Evolutionary conservation across 352 stramenopile species (phyloP).

Genomic region (Plasmopara halstedii): DNA sequence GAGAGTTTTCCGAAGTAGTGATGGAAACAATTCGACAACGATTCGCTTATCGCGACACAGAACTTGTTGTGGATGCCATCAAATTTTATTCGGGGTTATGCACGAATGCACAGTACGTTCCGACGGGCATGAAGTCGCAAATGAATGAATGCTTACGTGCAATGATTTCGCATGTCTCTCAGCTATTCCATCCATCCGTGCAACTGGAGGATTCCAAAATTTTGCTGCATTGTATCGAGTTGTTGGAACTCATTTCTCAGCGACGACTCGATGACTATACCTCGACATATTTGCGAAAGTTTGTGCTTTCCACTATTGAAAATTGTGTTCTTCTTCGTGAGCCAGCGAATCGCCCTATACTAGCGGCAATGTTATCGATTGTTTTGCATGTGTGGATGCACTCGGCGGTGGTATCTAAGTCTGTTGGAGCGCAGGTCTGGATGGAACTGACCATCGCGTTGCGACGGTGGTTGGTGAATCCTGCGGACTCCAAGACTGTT

Average conservation of each 20-base stretch:
- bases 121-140: constrained; percentile 66
- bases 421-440: constrained; percentile 61
- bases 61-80: constrained; percentile 79
- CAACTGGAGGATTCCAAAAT: constrained; percentile 80
- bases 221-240: constrained; percentile 76
- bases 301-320: constrained; percentile 79
- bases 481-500: constrained; percentile 46
- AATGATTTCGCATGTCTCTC: constrained; percentile 85
- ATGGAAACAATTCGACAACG: constrained; percentile 84
- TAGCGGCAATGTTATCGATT: constrained; percentile 75
- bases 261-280: constrained; percentile 77
- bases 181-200: constrained; percentile 81
- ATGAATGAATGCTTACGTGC: constrained; percentile 76
- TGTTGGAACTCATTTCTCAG: constrained; percentile 81
- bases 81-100: constrained; percentile 85
- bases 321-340: constrained; percentile 72
- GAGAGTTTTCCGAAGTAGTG: constrained; percentile 76
- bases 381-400: constrained; percentile 86
- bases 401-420: constrained; percentile 46
- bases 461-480: constrained; percentile 66
- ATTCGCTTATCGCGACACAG: constrained; percentile 78
- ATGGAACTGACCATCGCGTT: constrained; percentile 76
- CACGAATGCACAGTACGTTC: constrained; percentile 63
- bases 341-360: constrained; percentile 41
- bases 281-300: constrained; percentile 80